Base-by-base conservation (phyloP, 2,329 filamentous ascomycete species). In the Capronia americana region DNA sequence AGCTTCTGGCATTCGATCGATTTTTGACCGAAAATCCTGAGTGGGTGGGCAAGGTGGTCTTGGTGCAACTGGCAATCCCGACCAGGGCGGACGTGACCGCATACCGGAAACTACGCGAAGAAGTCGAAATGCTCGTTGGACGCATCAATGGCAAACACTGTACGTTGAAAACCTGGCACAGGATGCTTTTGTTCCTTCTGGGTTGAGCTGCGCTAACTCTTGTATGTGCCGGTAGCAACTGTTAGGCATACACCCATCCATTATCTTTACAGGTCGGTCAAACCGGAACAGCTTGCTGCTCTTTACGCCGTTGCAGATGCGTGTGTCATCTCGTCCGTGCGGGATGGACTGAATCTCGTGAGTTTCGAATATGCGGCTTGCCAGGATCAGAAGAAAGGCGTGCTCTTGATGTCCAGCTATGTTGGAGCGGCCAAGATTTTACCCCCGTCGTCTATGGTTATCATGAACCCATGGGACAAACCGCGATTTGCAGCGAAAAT, bases 291-390 rank as follows among this genome's bases (percentile, higher is more conserved):
- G 79, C 86, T 98, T 41, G 92, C 93, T n/a, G 92, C 93, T 0
- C 84, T 98, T 5, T 98, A 98, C 76, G 91, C 92, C 23, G 87
- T 94, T 20, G 92, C 92, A 2, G 93, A 97, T 75, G 90, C 91
- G 57, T 96, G 93, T 75, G 85, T 97, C 4, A 92, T 96, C 48
- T 94, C 90, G 3, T 97, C 91, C 0, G 96, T 91, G 4, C 89
- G 94, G 51, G 94, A 98, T 75, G 94, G 94, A 74, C 97, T 98
- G 93, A 98, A 98, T 78, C 86, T 98, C 14, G 94, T 98, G 23
- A 94, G 92, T 0, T 97, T 96, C 79, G 94, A 98, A 79, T 98
- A 97, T 80, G 95, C 97, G 68, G 93, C 93, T 17, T 93, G 92
- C 24, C 94, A 97, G 77, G 86, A 90, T 72, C 86, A 94, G 74